A percentile compares a stretch with the other conserved stretches of the same genome.
Conservation (phyloP, 331 rosid species). For the Quercus tomentella region DNA sequence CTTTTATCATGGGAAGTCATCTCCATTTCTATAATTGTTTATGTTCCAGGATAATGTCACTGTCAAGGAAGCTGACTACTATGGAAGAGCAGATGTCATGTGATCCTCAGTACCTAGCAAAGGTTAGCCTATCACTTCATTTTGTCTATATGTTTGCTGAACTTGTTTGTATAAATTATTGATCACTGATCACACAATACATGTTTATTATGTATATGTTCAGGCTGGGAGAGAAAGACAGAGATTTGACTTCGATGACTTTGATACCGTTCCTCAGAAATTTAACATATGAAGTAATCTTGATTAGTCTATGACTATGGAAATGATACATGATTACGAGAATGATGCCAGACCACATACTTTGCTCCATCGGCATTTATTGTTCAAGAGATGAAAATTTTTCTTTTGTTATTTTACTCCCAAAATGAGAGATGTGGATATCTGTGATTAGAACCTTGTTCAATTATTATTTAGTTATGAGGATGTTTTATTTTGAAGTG, state of each 20-base stretch:
- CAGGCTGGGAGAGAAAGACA: slow-evolving; percentile 82
- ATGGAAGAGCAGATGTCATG: slow-evolving; percentile 65
- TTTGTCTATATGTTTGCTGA: neutral
- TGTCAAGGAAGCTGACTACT: slow-evolving; percentile 57
- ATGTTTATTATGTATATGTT: neutral
- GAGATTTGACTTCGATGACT: slow-evolving; percentile 72
- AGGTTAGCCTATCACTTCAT: slow-evolving; percentile 37
- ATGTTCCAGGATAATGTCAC: slow-evolving; percentile 56
- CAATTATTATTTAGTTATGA: slow-evolving; percentile 10
- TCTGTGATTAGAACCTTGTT: neutral
- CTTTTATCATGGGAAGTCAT: neutral
- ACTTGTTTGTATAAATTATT: neutral
- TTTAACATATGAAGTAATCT: slow-evolving; percentile 42
- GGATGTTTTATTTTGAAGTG: slow-evolving; percentile 5
- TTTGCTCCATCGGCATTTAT: slow-evolving; percentile 7
- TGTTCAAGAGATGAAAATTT: slow-evolving; percentile 4
- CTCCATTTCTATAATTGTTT: neutral
- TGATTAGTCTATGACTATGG: neutral
- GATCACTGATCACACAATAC: neutral
- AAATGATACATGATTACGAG: slow-evolving; percentile 3
- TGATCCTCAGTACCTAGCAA: slow-evolving; percentile 62
- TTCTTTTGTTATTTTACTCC: slow-evolving; percentile 15
- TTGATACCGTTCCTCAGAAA: slow-evolving; percentile 60
- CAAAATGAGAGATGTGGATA: neutral
- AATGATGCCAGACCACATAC: slow-evolving; percentile 3